Conservation (phyloP, 2,329 filamentous ascomycete species). For the Stenocarpella maydis region DNA sequence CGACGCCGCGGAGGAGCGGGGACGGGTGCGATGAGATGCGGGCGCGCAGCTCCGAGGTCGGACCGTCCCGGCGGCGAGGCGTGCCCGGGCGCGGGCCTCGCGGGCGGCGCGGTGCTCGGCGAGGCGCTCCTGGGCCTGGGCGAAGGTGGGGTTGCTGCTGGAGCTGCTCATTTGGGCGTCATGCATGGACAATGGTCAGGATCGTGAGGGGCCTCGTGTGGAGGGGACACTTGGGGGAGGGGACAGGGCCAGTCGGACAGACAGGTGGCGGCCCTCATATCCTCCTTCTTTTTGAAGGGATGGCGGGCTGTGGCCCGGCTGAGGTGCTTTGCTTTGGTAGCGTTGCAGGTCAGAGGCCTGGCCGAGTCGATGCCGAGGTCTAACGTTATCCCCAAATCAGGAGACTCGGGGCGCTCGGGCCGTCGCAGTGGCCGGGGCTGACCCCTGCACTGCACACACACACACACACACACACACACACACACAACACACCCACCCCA, state of each 20-base stretch:
- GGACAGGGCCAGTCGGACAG: not conserved
- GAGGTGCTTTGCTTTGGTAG: not conserved
- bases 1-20: slow-evolving; percentile 64
- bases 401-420: slow-evolving; percentile 1
- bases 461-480: too few relatives aligned
- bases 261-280: not conserved
- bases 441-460: slow-evolving; percentile 18
- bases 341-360: slow-evolving; percentile 18
- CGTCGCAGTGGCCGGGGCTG: not conserved
- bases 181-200: not conserved
- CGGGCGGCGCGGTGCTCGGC: slow-evolving; percentile 80
- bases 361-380: slow-evolving; percentile 21
- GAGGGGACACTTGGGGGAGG: not conserved
- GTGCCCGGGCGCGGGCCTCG: slow-evolving; percentile 70
- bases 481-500: too few relatives aligned
- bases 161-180: slow-evolving; percentile 50
- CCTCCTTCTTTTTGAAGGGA: not conserved
- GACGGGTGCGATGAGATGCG: slow-evolving; percentile 63
- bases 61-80: slow-evolving; percentile 54
- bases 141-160: slow-evolving; percentile 70
- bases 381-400: slow-evolving; percentile 18
- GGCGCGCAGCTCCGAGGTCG: slow-evolving; percentile 46
- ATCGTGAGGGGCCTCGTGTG: not conserved
- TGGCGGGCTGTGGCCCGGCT: not conserved
- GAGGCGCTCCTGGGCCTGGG: slow-evolving; percentile 87